These are phyloP conservation scores for Nemania abortiva DNA, from an alignment of 2,329 filamentous ascomycete species.

Conservation along the genomic window DNA sequence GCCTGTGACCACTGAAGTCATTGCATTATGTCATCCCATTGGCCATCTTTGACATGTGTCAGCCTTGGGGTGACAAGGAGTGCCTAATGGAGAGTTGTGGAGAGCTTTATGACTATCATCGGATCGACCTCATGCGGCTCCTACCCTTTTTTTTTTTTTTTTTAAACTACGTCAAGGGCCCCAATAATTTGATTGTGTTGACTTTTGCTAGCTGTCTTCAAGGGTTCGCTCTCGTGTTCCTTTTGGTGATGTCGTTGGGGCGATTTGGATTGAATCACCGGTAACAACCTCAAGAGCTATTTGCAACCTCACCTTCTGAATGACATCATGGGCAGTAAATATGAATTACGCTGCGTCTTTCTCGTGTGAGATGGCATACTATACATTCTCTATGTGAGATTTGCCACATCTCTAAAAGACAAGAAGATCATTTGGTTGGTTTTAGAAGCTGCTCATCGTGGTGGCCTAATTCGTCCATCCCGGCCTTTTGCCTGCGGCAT, in stretches of 20 bases:
- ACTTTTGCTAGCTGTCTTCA: background rate
- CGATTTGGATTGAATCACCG: constrained; percentile 3
- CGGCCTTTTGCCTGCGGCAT: background rate
- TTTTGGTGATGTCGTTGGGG: background rate
- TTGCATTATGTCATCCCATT: constrained; percentile 51
- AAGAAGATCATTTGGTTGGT: background rate
- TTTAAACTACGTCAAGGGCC: background rate
- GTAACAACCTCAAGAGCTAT: background rate
- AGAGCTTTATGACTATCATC: background rate
- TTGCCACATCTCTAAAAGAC: background rate
- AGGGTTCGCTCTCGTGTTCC: background rate
- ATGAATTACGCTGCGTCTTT: background rate
- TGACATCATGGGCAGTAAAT: constrained; percentile 1
- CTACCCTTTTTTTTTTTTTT: too few species aligned
- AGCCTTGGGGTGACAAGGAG: constrained; percentile 30
- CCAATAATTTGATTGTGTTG: background rate
- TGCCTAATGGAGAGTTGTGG: background rate
- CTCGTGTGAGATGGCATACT: background rate
- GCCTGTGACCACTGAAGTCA: constrained; percentile 48
- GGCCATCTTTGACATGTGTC: constrained; percentile 37
- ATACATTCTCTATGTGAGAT: background rate
- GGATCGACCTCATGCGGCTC: constrained; percentile 21
- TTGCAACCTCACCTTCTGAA: background rate
- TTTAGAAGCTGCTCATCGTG: background rate
- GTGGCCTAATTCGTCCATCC: background rate